phyloP scores from a whole-genome alignment of 1,284 basidiomycete genomes.

The Fomes fomentarius region DNA sequence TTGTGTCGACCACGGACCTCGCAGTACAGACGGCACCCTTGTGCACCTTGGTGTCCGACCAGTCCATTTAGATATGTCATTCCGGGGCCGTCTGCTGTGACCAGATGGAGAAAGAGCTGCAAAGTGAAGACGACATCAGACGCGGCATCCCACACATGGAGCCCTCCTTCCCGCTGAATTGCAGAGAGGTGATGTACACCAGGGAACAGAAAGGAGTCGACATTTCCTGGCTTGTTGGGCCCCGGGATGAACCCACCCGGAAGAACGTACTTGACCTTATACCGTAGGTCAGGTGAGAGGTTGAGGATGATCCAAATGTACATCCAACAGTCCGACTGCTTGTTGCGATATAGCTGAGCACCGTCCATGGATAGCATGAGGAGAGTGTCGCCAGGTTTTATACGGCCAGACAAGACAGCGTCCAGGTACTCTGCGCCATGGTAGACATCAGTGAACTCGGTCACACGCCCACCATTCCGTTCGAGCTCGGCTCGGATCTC shows the following conservation, averaged over 20 bases:
- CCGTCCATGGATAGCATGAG: slow-evolving; percentile 34
- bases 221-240: slow-evolving; percentile 27
- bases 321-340: slow-evolving; percentile 33
- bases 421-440: slow-evolving; percentile 19
- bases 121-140: neutral
- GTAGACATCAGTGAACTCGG: neutral
- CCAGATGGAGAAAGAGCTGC: slow-evolving; percentile 21
- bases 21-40: slow-evolving; percentile 40
- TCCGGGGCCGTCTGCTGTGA: slow-evolving; percentile 26
- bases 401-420: slow-evolving; percentile 14
- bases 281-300: slow-evolving; percentile 18
- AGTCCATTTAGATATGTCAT: slow-evolving; percentile 35
- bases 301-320: slow-evolving; percentile 32
- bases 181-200: slow-evolving; percentile 27
- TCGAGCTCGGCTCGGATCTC: neutral
- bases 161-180: slow-evolving; percentile 19
- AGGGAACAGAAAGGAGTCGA: slow-evolving; percentile 28
- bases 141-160: slow-evolving; percentile 23
- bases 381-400: slow-evolving; percentile 20
- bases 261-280: slow-evolving; percentile 30
- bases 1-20: slow-evolving; percentile 36
- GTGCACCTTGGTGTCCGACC: slow-evolving; percentile 38
- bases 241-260: slow-evolving; percentile 29
- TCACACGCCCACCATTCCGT: too few species aligned
- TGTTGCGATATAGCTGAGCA: slow-evolving; percentile 33